Conservation (phyloP, 1,284 basidiomycete species). For the Cryptococcus hybrid region DNA sequence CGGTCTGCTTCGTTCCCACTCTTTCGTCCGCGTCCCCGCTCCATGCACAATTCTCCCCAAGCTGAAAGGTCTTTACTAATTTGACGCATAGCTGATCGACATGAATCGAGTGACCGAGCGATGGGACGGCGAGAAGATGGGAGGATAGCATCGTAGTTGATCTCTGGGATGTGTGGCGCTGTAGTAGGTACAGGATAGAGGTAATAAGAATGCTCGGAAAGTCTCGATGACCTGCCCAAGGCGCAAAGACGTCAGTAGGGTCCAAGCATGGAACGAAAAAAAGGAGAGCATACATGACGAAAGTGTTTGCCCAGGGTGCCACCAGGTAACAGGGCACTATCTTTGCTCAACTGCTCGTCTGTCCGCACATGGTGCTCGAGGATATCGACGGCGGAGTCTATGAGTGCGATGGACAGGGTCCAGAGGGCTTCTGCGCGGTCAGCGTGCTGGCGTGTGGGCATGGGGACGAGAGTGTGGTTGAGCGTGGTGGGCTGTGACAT, state of each 20-base stretch:
- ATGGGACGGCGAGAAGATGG: constrained; percentile 24
- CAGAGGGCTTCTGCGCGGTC: constrained; percentile 33
- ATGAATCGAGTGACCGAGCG: constrained; percentile 25
- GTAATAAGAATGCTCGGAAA: constrained; percentile 35
- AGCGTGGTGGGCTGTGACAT: constrained; percentile 10
- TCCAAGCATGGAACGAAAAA: no score
- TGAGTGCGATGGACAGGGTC: constrained; percentile 33
- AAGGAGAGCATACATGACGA: constrained; percentile 33
- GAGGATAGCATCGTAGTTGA: constrained; percentile 42
- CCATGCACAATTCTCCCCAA: constrained; percentile 13
- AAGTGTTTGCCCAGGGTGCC: constrained; percentile 46
- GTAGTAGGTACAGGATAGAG: constrained; percentile 6
- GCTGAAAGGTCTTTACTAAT: constrained; percentile 25
- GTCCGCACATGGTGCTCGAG: constrained; percentile 20
- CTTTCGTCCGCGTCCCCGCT: neutral
- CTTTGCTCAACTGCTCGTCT: constrained; percentile 31
- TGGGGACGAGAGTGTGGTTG: constrained; percentile 19
- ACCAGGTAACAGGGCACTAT: constrained; percentile 38
- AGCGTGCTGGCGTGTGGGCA: constrained; percentile 13
- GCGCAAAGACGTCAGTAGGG: no score
- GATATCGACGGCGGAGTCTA: constrained; percentile 38
- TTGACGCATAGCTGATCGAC: constrained; percentile 20
- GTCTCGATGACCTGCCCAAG: constrained; percentile 36
- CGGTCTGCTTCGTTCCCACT: no score
- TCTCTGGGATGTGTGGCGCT: constrained; percentile 12